phyloP scores from a whole-genome alignment of 768 basidiomycete species.

The Antrodiella citrinella region DNA sequence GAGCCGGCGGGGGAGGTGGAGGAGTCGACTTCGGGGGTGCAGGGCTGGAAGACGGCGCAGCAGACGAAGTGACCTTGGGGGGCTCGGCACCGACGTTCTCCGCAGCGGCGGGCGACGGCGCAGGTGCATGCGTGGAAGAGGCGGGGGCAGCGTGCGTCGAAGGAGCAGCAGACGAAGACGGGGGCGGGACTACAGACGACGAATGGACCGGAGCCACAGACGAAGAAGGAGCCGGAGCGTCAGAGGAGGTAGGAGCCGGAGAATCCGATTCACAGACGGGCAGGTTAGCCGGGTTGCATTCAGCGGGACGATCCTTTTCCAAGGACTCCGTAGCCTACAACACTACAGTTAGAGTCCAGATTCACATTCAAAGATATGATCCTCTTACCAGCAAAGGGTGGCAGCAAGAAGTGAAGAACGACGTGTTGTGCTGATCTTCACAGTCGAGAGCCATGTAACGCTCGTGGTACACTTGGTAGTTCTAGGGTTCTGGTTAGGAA shows the following conservation, averaged over 20 bases:
- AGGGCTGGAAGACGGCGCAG: constrained; percentile 14
- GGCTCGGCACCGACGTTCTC: constrained; percentile 9
- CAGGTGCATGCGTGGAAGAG: constrained; percentile 7
- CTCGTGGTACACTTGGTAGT: constrained; percentile 47
- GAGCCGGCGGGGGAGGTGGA: constrained; percentile 1
- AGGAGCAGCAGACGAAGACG: constrained; percentile 6
- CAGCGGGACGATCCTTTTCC: constrained; percentile 33
- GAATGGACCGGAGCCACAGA: not conserved
- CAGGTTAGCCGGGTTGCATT: constrained; percentile 42
- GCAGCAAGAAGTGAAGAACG: constrained; percentile 64
- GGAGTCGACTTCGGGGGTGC: constrained; percentile 8
- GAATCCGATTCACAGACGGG: constrained; percentile 16
- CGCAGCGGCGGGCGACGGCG: constrained; percentile 4
- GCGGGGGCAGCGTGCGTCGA: constrained; percentile 5
- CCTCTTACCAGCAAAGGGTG: constrained; percentile 53
- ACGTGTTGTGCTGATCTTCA: constrained; percentile 26
- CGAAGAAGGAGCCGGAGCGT: constrained; percentile 2
- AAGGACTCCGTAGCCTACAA: constrained; percentile 46
- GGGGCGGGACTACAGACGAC: not conserved
- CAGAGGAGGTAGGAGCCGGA: constrained; percentile 2
- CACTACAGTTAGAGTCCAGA: not conserved
- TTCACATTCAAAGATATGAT: constrained; percentile 2
- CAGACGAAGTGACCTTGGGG: constrained; percentile 8
- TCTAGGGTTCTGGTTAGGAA: constrained; percentile 28
- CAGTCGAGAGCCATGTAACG: constrained; percentile 55